phyloP scores from a whole-genome alignment of 768 basidiomycete genomes.

The Tricholoma terreum region DNA sequence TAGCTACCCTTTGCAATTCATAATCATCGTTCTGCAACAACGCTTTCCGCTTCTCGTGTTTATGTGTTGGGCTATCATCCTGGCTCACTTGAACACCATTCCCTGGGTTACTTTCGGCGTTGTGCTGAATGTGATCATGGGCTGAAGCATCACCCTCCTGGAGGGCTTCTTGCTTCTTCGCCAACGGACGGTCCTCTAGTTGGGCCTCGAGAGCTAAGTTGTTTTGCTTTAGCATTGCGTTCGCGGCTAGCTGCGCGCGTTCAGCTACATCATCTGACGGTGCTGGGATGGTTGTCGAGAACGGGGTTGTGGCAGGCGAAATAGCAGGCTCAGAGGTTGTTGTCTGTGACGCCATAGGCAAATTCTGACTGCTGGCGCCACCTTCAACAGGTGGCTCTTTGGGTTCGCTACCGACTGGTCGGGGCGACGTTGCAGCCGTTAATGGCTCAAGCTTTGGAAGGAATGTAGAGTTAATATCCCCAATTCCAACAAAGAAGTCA shows the following conservation, averaged over 20 bases:
- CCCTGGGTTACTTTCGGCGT: slow-evolving; percentile 13
- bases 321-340: background rate
- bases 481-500: slow-evolving; percentile 97
- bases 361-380: background rate
- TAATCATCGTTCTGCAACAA: slow-evolving; percentile 83
- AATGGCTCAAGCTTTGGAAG: slow-evolving; percentile 74
- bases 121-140: slow-evolving; percentile 20
- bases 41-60: slow-evolving; percentile 51
- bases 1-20: slow-evolving; percentile 76
- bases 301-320: slow-evolving; percentile 11
- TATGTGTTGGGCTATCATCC: slow-evolving; percentile 7
- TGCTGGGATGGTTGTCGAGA: slow-evolving; percentile 14
- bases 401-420: slow-evolving; percentile 14
- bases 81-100: slow-evolving; percentile 16
- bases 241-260: slow-evolving; percentile 41
- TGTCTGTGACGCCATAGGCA: background rate
- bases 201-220: slow-evolving; percentile 79
- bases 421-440: slow-evolving; percentile 32
- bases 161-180: slow-evolving; percentile 81
- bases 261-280: slow-evolving; percentile 40
- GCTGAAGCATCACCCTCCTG: slow-evolving; percentile 41
- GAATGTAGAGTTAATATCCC: slow-evolving; percentile 96
- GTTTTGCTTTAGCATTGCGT: slow-evolving; percentile 65
- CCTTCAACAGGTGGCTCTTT: background rate
- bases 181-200: slow-evolving; percentile 81